Conservation (phyloP, 139 green algal genomes). For the Microglena sp. region DNA sequence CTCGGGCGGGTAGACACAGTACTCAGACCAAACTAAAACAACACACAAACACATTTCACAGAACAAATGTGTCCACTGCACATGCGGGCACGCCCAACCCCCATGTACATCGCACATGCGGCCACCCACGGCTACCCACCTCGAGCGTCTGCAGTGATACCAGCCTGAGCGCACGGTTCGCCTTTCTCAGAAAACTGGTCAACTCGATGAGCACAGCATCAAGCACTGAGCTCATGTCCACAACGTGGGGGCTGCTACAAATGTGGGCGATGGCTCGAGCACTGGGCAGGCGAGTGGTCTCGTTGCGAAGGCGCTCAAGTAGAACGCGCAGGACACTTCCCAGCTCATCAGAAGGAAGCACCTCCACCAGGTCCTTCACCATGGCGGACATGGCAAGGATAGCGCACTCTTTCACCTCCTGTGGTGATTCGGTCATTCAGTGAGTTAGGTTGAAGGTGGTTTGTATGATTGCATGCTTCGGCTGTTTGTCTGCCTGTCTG, state of each 20-base stretch:
- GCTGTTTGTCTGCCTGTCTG: no score
- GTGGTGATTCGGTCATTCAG: no score
- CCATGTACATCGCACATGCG: not conserved
- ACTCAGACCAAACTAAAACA: no score
- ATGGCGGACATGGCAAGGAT: conserved; percentile 55
- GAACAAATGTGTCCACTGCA: not conserved
- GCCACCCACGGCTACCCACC: conserved; percentile 7
- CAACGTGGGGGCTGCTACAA: not conserved
- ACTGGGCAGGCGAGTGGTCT: conserved; percentile 79
- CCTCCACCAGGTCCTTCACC: conserved; percentile 58
- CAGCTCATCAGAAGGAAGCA: conserved; percentile 45
- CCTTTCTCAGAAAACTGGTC: conserved; percentile 85
- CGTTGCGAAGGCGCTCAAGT: conserved; percentile 82
- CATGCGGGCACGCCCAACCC: not conserved
- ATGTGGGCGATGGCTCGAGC: conserved; percentile 49
- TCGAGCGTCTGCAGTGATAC: conserved; percentile 60
- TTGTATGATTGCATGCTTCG: no score
- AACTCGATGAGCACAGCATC: conserved; percentile 52
- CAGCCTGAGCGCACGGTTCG: conserved; percentile 72
- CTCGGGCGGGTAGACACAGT: no score
- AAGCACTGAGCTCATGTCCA: conserved; percentile 20
- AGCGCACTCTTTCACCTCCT: conserved; percentile 82
- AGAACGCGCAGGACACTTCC: not conserved
- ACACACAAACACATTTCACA: no score
- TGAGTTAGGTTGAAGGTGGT: no score